These are phyloP conservation scores for Ambrosiella beaveri DNA, from an alignment of 2,329 filamentous ascomycete genomes.

Conservation along the genomic window DNA sequence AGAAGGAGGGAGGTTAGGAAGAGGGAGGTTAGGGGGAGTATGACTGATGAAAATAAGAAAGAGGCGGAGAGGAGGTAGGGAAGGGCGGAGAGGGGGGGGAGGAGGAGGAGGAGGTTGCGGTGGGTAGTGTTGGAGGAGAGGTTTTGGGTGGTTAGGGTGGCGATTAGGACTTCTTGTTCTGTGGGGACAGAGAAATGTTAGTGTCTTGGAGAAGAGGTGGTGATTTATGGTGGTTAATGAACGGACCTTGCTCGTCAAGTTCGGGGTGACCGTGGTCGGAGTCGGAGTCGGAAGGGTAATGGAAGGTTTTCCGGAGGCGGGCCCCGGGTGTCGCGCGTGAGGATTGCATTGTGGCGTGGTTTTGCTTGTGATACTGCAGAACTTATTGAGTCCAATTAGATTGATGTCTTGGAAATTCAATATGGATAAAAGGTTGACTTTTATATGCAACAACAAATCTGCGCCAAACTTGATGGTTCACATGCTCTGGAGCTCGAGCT, in stretches of 20 bases:
- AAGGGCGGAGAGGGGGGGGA: conserved; percentile 39
- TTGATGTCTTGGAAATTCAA: no score
- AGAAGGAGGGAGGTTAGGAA: conserved; percentile 46
- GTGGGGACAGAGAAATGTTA: conserved; percentile 12
- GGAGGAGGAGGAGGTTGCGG: conserved; percentile 36
- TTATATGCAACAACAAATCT: not conserved
- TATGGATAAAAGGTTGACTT: no score
- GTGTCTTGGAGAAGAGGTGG: not conserved
- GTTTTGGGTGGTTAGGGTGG: conserved; percentile 36
- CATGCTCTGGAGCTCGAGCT: not conserved
- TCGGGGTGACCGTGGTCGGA: conserved; percentile 38
- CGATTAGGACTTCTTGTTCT: conserved; percentile 51
- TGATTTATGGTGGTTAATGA: no score
- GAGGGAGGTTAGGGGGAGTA: conserved; percentile 28
- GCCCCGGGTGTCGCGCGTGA: conserved; percentile 19
- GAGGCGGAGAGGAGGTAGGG: conserved; percentile 35
- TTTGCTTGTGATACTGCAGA: not conserved
- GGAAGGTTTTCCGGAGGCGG: conserved; percentile 60
- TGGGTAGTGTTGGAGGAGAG: conserved; percentile 39
- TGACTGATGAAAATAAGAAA: conserved; percentile 15
- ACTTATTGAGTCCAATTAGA: not conserved
- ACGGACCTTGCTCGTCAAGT: conserved; percentile 56
- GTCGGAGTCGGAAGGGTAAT: conserved; percentile 47
- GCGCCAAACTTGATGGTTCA: no score
- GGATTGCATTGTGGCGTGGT: not conserved